phyloP scores from a whole-genome alignment of 495 filamentous ascomycete genomes.

The Penicillium odoratum region DNA sequence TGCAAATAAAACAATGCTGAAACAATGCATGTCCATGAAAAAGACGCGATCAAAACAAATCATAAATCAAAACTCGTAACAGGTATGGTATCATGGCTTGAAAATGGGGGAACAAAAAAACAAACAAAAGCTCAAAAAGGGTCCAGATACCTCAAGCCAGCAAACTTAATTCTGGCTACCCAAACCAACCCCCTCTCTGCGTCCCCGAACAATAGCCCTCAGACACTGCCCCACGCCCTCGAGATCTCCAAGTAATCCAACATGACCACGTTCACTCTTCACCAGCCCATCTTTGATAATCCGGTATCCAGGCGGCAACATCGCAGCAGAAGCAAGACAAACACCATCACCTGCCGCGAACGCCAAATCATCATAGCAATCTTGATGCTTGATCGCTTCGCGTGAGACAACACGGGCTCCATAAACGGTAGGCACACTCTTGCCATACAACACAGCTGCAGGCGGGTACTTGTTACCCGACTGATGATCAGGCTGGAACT shows the following conservation, averaged over 20 bases:
- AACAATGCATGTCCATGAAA: slow-evolving; percentile 1
- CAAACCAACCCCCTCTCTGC: slow-evolving; percentile 70
- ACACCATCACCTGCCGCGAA: slow-evolving; percentile 92
- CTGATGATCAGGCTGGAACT: slow-evolving; percentile 59
- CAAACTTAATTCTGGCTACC: slow-evolving; percentile 27
- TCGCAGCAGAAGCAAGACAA: slow-evolving; percentile 79
- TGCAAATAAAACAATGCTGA: neutral
- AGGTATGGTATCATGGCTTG: slow-evolving; percentile 6
- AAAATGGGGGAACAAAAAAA: slow-evolving; percentile 4
- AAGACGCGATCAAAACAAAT: neutral
- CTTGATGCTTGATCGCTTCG: slow-evolving; percentile 68
- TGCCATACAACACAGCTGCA: slow-evolving; percentile 82
- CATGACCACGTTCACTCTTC: slow-evolving; percentile 80
- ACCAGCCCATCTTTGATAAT: slow-evolving; percentile 70
- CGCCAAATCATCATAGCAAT: slow-evolving; percentile 84
- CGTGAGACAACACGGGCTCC: slow-evolving; percentile 68
- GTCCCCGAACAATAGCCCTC: slow-evolving; percentile 61
- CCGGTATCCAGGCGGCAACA: slow-evolving; percentile 80
- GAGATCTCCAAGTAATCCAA: slow-evolving; percentile 82
- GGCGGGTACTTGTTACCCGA: slow-evolving; percentile 74
- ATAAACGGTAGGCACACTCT: slow-evolving; percentile 80
- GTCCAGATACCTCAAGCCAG: neutral
- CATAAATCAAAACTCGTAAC: slow-evolving; percentile 4
- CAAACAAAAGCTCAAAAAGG: slow-evolving; percentile 8
- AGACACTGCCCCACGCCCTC: slow-evolving; percentile 77